Evolutionary conservation across 1,284 basidiomycete species (phyloP), one percentile per base, ranked within the genome.

Genomic region (Malassezia furfur): DNA sequence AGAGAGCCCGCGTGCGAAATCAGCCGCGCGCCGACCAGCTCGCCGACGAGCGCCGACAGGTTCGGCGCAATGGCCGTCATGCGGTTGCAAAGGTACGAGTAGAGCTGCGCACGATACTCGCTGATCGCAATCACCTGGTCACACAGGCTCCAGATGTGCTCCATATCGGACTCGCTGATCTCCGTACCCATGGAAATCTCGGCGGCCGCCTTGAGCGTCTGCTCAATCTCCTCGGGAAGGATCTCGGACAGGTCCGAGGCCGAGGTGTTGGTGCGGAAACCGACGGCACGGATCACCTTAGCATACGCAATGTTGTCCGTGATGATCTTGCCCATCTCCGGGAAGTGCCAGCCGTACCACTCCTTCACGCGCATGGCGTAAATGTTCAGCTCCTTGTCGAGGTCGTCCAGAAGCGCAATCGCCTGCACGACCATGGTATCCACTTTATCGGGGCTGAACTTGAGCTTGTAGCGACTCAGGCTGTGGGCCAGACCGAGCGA

Each of bases 261-360:
- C 17, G 82, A 80, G 40, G 88, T 88, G 77, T 93, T 94, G 65
- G 93, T 94, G 64, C 93, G 87, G 63, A 74, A 69, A 25, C 74
- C 74, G 62, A 69, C 63, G 11, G 61, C 62, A 22, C 62, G 63
- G 43, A 72, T 63, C 43, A 70, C 63, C 78, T 91, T 93, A 57
- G 94, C 90, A 76, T 96, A 98, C 22, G 91, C 91, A 53, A 93
- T 79, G 78, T 94, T 98, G 80, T 98, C 93, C 63, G 85, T 84
- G 66, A 96, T 87, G 76, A 98, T 96, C 80, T 96, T 96, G 67
- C 86, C 88, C 86, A 98, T 89, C 78, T 98, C 93, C 10, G 93
- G 93, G 82, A 96, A 96, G 80, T 98, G 93, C 93, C 93, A 98
- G 22, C 93, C 93, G 74, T 96, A 98, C 93, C 93, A 98, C 82